These are phyloP conservation scores for Cystofilobasidium ferigula DNA, from an alignment of 768 basidiomycete species.

Conservation along the genomic window DNA sequence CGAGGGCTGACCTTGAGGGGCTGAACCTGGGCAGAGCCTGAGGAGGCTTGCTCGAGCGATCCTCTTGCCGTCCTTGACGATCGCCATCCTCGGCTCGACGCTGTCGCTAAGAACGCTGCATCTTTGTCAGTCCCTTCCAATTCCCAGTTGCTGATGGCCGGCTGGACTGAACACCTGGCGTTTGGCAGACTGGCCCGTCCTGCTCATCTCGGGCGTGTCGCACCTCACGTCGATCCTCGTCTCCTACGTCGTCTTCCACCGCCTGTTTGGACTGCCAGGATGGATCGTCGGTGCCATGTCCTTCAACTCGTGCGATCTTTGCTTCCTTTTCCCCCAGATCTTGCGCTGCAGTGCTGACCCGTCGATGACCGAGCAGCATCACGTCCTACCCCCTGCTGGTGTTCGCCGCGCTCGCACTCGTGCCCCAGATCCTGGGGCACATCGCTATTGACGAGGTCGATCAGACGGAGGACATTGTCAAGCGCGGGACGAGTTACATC, in stretches of 20 bases:
- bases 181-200: conserved; percentile 25
- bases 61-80: conserved; percentile 11
- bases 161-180: too few relatives aligned
- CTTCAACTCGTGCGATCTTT: conserved; percentile 20
- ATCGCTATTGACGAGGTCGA: conserved; percentile 13
- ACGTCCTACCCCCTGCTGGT: conserved; percentile 22
- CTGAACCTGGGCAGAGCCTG: conserved; percentile 9
- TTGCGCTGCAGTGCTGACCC: background rate
- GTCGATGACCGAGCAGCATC: background rate
- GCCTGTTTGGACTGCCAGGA: conserved; percentile 14
- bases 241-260: conserved; percentile 19
- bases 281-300: conserved; percentile 22
- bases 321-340: background rate
- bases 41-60: conserved; percentile 9
- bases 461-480: conserved; percentile 1
- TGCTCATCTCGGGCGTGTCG: conserved; percentile 12
- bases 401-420: conserved; percentile 17
- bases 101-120: background rate
- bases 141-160: too few relatives aligned
- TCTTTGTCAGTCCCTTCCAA: conserved; percentile 13
- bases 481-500: conserved; percentile 20
- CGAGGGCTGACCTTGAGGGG: background rate
- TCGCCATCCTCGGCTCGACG: conserved; percentile 17
- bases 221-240: conserved; percentile 13
- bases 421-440: conserved; percentile 6